A percentile compares a stretch with the other conserved stretches of the same genome.
Evolutionary conservation across 2,329 filamentous ascomycete genomes (phyloP).

Genomic region (Lecanicillium sp.): DNA sequence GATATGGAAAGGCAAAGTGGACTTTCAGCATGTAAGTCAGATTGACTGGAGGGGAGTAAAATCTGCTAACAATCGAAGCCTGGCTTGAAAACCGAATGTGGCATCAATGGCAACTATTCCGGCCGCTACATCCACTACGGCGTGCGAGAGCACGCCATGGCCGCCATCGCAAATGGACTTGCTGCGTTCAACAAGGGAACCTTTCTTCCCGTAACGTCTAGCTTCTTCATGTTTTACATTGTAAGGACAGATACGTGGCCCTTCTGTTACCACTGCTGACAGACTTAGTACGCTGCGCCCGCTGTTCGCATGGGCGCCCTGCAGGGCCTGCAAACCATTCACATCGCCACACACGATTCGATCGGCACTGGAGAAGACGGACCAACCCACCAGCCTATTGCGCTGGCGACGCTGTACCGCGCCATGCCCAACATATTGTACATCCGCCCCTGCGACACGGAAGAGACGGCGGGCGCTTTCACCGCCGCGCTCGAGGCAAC

Average conservation of each 20-base stretch:
- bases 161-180: constrained; percentile 50
- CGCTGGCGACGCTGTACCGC: constrained; percentile 49
- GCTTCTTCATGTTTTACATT: constrained; percentile 59
- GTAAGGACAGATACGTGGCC: constrained; percentile 13
- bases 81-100: constrained; percentile 34
- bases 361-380: constrained; percentile 56
- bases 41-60: constrained; percentile 1
- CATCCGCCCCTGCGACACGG: constrained; percentile 52
- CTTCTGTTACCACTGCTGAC: background rate
- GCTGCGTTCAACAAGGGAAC: constrained; percentile 51
- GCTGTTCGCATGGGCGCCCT: constrained; percentile 56
- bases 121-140: constrained; percentile 56
- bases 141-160: constrained; percentile 58
- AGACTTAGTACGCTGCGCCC: constrained; percentile 42
- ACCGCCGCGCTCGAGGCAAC: constrained; percentile 38
- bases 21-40: constrained; percentile 38
- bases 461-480: constrained; percentile 53
- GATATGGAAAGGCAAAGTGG: constrained; percentile 46
- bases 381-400: constrained; percentile 58
- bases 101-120: constrained; percentile 47
- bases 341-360: constrained; percentile 56
- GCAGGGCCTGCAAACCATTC: constrained; percentile 48
- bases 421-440: constrained; percentile 58
- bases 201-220: constrained; percentile 51
- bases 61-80: constrained; percentile 24